Percentiles rank a stretch among this genome's conserved stretches.
Evolutionary conservation across 1,139 yeast species (phyloP).

Genomic region (Blastobotrys buckinghamii): DNA sequence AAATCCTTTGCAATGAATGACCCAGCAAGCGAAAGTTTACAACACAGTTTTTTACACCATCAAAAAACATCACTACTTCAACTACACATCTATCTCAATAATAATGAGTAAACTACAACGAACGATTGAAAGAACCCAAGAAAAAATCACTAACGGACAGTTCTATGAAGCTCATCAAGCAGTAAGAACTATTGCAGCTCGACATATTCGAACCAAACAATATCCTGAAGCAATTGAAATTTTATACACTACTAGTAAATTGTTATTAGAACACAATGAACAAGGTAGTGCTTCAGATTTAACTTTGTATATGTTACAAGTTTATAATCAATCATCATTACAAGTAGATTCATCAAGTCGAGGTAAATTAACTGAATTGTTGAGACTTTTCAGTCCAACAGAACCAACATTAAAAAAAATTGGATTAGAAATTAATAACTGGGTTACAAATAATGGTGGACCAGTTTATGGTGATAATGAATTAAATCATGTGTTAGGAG

Average conservation of each 20-base stretch:
- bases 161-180: slow-evolving; percentile 96
- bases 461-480: slow-evolving; percentile 67
- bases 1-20: too few species aligned
- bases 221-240: slow-evolving; percentile 68
- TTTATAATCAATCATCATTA: slow-evolving; percentile 48
- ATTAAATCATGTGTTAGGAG: slow-evolving; percentile 69
- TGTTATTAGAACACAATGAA: slow-evolving; percentile 62
- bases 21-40: too few species aligned
- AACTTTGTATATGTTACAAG: slow-evolving; percentile 64
- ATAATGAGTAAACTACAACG: slow-evolving; percentile 24
- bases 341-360: slow-evolving; percentile 33
- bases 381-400: slow-evolving; percentile 47
- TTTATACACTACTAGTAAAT: slow-evolving; percentile 62
- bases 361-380: slow-evolving; percentile 38
- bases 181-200: slow-evolving; percentile 75
- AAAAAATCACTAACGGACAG: slow-evolving; percentile 58
- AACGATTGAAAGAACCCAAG: slow-evolving; percentile 30
- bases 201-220: slow-evolving; percentile 67
- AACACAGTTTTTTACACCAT: not conserved
- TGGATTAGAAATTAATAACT: slow-evolving; percentile 50
- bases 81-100: not conserved
- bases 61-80: not conserved
- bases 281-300: slow-evolving; percentile 79
- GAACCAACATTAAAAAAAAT: slow-evolving; percentile 68
- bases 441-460: slow-evolving; percentile 51